These are phyloP conservation scores for Talaromyces sp. DNA, from an alignment of 2,329 filamentous ascomycete species.

Conservation along the genomic window DNA sequence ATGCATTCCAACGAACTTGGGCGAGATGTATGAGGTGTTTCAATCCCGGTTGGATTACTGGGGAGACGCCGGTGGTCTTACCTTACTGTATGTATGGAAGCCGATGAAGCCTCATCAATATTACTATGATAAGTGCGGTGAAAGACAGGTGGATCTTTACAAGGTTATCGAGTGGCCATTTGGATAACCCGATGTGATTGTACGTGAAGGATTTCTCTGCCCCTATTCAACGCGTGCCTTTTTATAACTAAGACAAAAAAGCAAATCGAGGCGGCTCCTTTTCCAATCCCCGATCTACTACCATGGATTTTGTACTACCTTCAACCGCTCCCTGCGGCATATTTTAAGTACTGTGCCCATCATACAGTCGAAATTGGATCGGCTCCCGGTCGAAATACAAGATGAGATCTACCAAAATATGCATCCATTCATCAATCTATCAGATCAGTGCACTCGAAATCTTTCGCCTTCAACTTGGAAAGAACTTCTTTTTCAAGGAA, in stretches of 20 bases:
- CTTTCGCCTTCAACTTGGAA: constrained; percentile 1
- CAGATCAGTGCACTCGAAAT: not conserved
- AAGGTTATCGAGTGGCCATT: not conserved
- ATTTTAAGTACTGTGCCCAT: not conserved
- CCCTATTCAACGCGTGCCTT: too few relatives aligned
- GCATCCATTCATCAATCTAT: not conserved
- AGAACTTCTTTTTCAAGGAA: not conserved
- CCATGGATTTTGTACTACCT: not conserved
- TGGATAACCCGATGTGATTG: not conserved
- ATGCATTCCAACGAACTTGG: not conserved
- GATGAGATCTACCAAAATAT: not conserved
- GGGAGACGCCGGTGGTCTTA: too few relatives aligned
- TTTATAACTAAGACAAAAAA: not conserved
- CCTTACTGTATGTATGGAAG: not conserved
- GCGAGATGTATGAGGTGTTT: constrained; percentile 3
- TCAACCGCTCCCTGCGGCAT: not conserved
- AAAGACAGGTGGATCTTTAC: not conserved
- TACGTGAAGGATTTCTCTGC: not conserved
- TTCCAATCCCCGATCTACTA: not conserved
- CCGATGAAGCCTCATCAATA: not conserved
- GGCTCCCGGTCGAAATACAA: constrained; percentile 1
- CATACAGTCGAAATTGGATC: not conserved
- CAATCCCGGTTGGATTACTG: not conserved
- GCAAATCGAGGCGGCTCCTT: not conserved
- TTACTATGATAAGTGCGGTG: not conserved